Evolutionary conservation across 2,329 filamentous ascomycete genomes (phyloP).

Genomic region (Bipolaris zeicola): DNA sequence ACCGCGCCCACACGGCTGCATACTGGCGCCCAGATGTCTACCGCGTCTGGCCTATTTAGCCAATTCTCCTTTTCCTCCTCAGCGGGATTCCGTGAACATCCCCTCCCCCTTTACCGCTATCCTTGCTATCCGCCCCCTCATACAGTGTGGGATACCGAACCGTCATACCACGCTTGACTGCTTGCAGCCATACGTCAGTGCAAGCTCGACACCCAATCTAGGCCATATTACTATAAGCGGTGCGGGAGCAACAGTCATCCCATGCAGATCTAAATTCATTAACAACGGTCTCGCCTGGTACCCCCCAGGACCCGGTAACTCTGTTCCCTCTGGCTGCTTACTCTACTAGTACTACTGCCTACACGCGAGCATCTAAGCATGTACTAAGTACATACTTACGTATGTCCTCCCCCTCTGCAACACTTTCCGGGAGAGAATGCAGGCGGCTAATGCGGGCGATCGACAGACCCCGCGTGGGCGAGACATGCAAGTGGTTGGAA

Average conservation of each 20-base stretch:
- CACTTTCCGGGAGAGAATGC: conserved; percentile 30
- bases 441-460: conserved; percentile 38
- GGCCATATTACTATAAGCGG: conserved; percentile 20
- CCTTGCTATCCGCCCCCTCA: conserved; percentile 8
- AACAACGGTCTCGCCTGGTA: conserved; percentile 35
- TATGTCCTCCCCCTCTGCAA: conserved; percentile 15
- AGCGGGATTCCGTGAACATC: neutral
- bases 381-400: neutral
- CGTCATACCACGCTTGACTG: conserved; percentile 33
- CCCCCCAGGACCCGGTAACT: conserved; percentile 26
- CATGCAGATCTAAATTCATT: conserved; percentile 25
- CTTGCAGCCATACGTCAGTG: conserved; percentile 24
- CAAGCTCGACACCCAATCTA: conserved; percentile 29
- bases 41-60: conserved; percentile 13
- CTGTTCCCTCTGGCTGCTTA: conserved; percentile 16
- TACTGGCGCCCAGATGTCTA: neutral
- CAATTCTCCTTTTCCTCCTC: conserved; percentile 1
- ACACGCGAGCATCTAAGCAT: neutral
- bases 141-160: conserved; percentile 23
- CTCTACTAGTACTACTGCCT: too few relatives aligned
- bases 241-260: conserved; percentile 14
- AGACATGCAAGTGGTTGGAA: conserved; percentile 14
- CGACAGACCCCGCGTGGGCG: conserved; percentile 30
- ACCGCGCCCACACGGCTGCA: conserved; percentile 1
- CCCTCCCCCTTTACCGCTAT: conserved; percentile 3